Percentiles rank a stretch among this genome's conserved stretches.
These are phyloP conservation scores for Aspergillus sp. DNA, from an alignment of 2,329 filamentous ascomycete genomes.

Conservation along the genomic window DNA sequence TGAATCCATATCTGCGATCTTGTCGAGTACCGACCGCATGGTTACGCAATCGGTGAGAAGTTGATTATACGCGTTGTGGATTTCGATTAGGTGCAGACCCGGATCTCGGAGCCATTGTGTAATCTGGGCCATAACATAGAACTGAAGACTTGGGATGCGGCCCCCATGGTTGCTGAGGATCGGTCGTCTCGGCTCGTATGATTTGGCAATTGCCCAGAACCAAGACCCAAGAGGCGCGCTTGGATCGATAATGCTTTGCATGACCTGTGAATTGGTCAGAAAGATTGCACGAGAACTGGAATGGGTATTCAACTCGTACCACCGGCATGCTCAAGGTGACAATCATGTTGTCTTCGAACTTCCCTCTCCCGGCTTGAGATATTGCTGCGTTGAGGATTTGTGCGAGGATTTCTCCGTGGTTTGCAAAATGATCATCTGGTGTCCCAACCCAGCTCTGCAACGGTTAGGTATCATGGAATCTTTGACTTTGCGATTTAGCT, in stretches of 20 bases:
- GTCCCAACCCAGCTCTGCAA: conserved; percentile 25
- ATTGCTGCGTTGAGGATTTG: conserved; percentile 20
- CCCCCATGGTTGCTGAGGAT: not conserved
- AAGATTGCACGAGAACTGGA: not conserved
- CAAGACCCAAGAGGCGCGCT: conserved; percentile 17
- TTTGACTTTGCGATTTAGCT: not conserved
- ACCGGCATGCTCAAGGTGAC: conserved; percentile 22
- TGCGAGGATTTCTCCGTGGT: conserved; percentile 22
- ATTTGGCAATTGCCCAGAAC: conserved; percentile 17
- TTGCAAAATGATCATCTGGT: conserved; percentile 16
- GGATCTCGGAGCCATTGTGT: conserved; percentile 9
- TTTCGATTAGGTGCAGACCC: not conserved
- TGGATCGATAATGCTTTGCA: conserved; percentile 23
- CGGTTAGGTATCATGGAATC: not conserved
- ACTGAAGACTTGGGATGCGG: conserved; percentile 11
- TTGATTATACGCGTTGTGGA: conserved; percentile 11
- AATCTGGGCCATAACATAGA: conserved; percentile 16
- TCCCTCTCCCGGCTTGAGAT: conserved; percentile 12
- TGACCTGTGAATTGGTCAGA: conserved; percentile 16
- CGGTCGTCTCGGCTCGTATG: not conserved
- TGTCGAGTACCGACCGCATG: conserved; percentile 10
- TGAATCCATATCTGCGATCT: not conserved
- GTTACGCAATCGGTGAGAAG: conserved; percentile 15
- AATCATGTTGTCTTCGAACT: conserved; percentile 22
- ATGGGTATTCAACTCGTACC: conserved; percentile 11